phyloP scores from a whole-genome alignment of 805 yeast species.

The Pichia nanzhaoensis region DNA sequence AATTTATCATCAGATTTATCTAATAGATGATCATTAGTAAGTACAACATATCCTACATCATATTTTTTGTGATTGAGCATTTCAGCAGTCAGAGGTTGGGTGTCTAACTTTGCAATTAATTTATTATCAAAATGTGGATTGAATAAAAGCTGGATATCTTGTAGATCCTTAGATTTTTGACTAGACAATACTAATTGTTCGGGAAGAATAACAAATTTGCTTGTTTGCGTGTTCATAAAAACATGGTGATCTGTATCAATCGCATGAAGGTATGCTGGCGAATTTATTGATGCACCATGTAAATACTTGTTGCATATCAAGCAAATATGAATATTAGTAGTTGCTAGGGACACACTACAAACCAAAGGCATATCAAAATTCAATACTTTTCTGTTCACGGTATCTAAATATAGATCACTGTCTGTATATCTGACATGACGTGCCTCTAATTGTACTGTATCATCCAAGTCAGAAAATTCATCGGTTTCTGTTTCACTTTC shows the following conservation, averaged over 20 bases:
- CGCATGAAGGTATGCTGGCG: constrained; percentile 65
- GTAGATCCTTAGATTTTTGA: constrained; percentile 31
- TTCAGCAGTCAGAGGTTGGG: constrained; percentile 17
- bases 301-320: constrained; percentile 66
- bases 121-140: constrained; percentile 42
- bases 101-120: constrained; percentile 30
- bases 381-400: constrained; percentile 37
- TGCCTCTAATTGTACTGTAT: neutral
- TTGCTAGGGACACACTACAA: constrained; percentile 58
- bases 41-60: constrained; percentile 58
- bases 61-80: constrained; percentile 45
- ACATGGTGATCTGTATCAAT: constrained; percentile 58
- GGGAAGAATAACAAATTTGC: constrained; percentile 54
- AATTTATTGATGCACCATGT: constrained; percentile 57
- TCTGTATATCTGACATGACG: constrained; percentile 2
- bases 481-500: constrained; percentile 1
- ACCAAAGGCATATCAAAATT: constrained; percentile 68
- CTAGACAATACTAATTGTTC: constrained; percentile 41
- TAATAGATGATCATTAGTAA: constrained; percentile 49
- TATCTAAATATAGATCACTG: constrained; percentile 30
- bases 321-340: constrained; percentile 62
- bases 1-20: neutral
- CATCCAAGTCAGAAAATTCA: constrained; percentile 10
- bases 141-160: constrained; percentile 46
- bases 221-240: constrained; percentile 46